These are phyloP conservation scores for Cruciata laevipes DNA, from an alignment of 257 asterid species.

Conservation along the genomic window DNA sequence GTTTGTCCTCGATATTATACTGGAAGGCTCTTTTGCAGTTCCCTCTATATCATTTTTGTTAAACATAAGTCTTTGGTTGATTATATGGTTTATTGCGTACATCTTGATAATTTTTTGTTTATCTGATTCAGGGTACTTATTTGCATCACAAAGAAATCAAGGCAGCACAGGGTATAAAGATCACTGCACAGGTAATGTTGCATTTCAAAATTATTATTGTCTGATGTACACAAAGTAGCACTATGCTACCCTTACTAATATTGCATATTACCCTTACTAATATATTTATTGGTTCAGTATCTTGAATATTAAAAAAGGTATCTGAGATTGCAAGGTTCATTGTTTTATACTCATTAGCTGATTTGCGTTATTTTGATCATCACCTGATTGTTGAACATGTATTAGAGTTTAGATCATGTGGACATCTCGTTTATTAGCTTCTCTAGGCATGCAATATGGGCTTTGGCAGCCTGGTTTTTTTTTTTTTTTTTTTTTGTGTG, in stretches of 20 bases:
- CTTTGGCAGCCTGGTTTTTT: neutral
- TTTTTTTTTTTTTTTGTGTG: no score
- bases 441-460: no score
- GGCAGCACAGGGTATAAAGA: slow-evolving; percentile 98
- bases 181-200: slow-evolving; percentile 73
- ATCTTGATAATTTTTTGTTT: neutral
- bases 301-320: neutral
- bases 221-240: neutral
- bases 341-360: neutral
- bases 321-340: neutral
- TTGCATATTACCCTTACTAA: neutral
- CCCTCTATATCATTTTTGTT: no score
- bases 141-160: slow-evolving; percentile 88
- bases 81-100: neutral
- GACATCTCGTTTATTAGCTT: neutral
- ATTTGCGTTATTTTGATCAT: neutral
- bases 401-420: neutral
- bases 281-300: neutral
- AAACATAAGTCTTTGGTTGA: neutral
- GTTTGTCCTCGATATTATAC: neutral
- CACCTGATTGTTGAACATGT: neutral
- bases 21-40: neutral
- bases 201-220: neutral
- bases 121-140: slow-evolving; percentile 65
- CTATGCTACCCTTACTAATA: neutral